phyloP scores from a whole-genome alignment of 2,329 filamentous ascomycete genomes.

The Furcasterigmium furcatum region DNA sequence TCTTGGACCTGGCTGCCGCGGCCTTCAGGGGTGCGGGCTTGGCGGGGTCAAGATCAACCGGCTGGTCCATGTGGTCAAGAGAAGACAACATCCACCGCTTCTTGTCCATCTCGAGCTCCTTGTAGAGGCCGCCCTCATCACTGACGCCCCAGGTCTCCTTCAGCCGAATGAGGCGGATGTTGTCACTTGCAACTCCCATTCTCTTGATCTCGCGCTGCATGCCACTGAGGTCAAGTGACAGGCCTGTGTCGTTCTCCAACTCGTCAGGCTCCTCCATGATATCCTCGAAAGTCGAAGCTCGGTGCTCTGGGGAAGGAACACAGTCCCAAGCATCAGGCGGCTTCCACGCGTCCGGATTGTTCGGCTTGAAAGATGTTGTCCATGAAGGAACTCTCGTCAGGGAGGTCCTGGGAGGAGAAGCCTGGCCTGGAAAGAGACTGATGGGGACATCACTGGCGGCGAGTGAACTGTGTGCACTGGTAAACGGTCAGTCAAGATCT shows the following conservation, averaged over 20 bases:
- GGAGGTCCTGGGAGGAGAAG: conserved; percentile 3
- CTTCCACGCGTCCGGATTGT: conserved; percentile 40
- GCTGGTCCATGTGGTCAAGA: conserved; percentile 43
- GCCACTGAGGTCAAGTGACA: conserved; percentile 19
- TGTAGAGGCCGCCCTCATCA: conserved; percentile 42
- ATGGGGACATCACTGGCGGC: conserved; percentile 10
- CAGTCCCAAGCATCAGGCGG: conserved; percentile 41
- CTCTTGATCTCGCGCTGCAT: conserved; percentile 51
- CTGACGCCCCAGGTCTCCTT: conserved; percentile 45
- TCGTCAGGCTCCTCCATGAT: conserved; percentile 12
- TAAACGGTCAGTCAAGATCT: neutral
- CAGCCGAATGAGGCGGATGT: conserved; percentile 51
- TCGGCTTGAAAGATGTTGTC: conserved; percentile 22
- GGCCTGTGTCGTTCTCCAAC: conserved; percentile 16
- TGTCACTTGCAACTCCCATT: conserved; percentile 50
- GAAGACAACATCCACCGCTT: conserved; percentile 61
- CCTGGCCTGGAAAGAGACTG: conserved; percentile 9
- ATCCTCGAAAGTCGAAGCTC: conserved; percentile 14
- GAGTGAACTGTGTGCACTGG: neutral
- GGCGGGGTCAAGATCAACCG: conserved; percentile 12
- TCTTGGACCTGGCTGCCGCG: conserved; percentile 18
- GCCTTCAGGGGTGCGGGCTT: conserved; percentile 9
- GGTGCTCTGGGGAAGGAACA: conserved; percentile 18
- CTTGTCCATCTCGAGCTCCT: conserved; percentile 50
- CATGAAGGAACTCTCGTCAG: conserved; percentile 8